Base-by-base conservation (phyloP, 2,329 filamentous ascomycete genomes). In the Cryphonectria carpinicola region DNA sequence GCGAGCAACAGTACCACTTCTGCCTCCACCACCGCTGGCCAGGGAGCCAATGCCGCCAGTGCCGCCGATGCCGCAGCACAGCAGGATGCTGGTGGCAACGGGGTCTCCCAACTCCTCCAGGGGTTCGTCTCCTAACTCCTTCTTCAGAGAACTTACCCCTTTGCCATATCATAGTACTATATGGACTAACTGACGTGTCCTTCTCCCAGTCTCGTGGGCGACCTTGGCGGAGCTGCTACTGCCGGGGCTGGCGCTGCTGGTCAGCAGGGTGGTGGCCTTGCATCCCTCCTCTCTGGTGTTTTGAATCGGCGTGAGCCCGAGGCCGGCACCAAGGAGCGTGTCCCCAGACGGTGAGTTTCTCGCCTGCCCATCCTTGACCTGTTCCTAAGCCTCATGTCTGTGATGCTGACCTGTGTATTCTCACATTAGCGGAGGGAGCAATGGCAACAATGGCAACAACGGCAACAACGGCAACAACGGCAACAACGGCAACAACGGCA, bases 51-150 rank as follows among this genome's bases (percentile, higher is more conserved):
- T 39, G 66, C n/a, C 11, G 62, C 43, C n/a, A 49, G 46, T 14
- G 65, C 54, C 19, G 46, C 63, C 28, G 43, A n/a, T 11, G 66
- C 25, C 6, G 64, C 43, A 4, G 25, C 49, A 13, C 49, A 63
- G 3, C 39, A 56, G 10, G 60, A 4, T 66, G 64, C 32, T 32
- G 64, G 13, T 25, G 70, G 17, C 62, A 35, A 28, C 10, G 66
- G 69, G 28, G 39, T 71, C 41, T 46, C 54, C 22, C 37, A 65
- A n/a, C 60, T 71, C 11, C 22, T 71, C 3, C 28, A 69, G 13
- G 63, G 66, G 66, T 68, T 62, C 25, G 62, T 62, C 41, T 43
- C 37, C 52, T 17, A 10, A 10, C 52, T 13, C 25, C 11, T 28
- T 4, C n/a, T 8, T 19, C 25, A 28, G 11, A 11, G 14, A 14